Base-by-base conservation (phyloP, 1,284 basidiomycete genomes). In the Ceratorhiza oryzae-sativae region DNA sequence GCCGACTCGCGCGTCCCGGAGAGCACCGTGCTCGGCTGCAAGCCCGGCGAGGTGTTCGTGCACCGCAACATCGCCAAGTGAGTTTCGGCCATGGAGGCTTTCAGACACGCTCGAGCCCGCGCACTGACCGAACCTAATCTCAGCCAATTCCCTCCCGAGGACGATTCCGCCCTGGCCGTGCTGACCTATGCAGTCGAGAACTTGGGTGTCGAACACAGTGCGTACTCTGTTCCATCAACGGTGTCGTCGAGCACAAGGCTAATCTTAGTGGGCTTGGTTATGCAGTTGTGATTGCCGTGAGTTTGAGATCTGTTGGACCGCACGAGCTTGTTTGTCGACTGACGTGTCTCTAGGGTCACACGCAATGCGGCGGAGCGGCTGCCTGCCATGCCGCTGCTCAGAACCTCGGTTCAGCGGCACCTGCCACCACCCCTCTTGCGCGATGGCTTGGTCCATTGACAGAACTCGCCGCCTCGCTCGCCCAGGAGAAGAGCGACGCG, bases 321-420 rank as follows among this genome's bases (percentile, higher is more conserved):
- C 20, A 27, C 51, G 12, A 72, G 63, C n/a, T 45, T 74, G 51
- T 68, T 73, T 70, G 49, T 71, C 13, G 45, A 48, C 70, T 78
- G 92, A 91, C 95, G 74, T 84, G 93, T 72, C 83, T 95, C 74
- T 91, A 90, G 25, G 94, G 93, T 46, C 94, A 95, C 80, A 90
- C 89, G 6, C 83, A 87, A 75, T 95, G 93, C 78, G 94, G 92
- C 72, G 94, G 93, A 73, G 89, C 88, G 27, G 83, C 84, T 0
- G 91, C 91, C 0, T 90, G 88, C 73, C 80, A 86, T 63, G 76
- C 79, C 4, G 85, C 85, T 20, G 83, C 78, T 5, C 39, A 76
- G 41, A 56, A 60, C 34, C 20, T 61, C 72, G 32, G 48, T 41
- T 62, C 32, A 49, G 62, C 48, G 48, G 71, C 70, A 23, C 32